Evolutionary conservation across 2,329 filamentous ascomycete genomes (phyloP).

Genomic region (Penicillium sp.): DNA sequence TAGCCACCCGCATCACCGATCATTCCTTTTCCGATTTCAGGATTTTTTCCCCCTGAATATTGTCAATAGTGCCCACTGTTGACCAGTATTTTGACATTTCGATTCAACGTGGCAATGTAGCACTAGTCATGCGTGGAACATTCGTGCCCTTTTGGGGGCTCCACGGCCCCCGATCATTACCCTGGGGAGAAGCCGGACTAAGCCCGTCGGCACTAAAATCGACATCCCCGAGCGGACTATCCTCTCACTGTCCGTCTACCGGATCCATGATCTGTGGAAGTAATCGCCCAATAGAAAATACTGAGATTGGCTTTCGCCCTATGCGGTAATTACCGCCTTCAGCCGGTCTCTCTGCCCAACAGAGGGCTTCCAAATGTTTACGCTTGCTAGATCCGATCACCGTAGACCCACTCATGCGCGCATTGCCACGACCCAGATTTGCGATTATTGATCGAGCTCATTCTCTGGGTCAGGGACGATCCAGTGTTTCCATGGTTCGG

Average conservation of each 20-base stretch:
- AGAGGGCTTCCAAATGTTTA: background rate
- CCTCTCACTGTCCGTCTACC: slow-evolving; percentile 2
- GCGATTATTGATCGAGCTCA: background rate
- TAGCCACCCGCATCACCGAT: background rate
- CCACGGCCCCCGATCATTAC: background rate
- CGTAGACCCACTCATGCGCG: background rate
- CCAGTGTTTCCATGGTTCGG: background rate
- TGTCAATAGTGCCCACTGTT: background rate
- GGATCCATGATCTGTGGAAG: background rate
- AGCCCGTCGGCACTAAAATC: slow-evolving; percentile 3
- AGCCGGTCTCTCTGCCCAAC: background rate
- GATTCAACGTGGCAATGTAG: background rate
- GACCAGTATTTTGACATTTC: background rate
- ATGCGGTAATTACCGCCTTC: background rate
- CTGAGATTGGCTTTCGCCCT: slow-evolving; percentile 6
- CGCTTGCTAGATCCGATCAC: slow-evolving; percentile 2
- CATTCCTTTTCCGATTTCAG: background rate
- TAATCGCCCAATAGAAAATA: background rate
- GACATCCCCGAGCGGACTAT: slow-evolving; percentile 6
- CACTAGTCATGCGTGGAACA: slow-evolving; percentile 1
- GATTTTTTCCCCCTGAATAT: background rate
- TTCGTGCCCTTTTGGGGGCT: background rate
- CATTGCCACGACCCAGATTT: background rate
- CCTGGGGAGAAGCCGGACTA: background rate
- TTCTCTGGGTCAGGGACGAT: background rate